These are phyloP conservation scores for Houttuynia cordata DNA, from an alignment of 164 flowering plant species.

Conservation along the genomic window DNA sequence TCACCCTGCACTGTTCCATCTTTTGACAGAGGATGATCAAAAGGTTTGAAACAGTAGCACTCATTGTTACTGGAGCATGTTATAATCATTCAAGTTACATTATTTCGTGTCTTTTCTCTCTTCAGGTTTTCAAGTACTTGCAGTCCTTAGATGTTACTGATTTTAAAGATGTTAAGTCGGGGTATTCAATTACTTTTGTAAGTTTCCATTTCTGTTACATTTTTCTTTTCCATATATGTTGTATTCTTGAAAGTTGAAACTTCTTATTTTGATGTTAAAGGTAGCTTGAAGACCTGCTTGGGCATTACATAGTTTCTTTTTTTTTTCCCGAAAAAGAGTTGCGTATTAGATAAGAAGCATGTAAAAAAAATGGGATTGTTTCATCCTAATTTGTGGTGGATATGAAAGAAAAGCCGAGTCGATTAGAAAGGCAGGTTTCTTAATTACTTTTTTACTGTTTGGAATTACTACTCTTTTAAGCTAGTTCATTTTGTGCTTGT, in stretches of 20 bases:
- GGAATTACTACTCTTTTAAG: not conserved
- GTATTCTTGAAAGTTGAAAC: no score
- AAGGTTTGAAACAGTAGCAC: conserved; percentile 34
- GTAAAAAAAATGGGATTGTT: no score
- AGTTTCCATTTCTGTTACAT: conserved; percentile 18
- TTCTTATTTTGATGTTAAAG: no score
- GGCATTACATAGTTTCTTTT: no score
- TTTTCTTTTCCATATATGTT: not conserved
- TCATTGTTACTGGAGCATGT: not conserved
- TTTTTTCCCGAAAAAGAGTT: no score
- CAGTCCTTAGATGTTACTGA: conserved; percentile 79
- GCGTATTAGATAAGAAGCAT: no score
- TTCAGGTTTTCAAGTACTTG: conserved; percentile 67
- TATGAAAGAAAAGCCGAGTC: no score
- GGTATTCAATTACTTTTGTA: conserved; percentile 77
- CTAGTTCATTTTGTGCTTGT: not conserved
- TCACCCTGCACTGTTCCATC: conserved; percentile 74
- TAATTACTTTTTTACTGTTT: no score
- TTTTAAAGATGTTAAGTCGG: conserved; percentile 70
- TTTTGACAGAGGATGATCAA: conserved; percentile 72
- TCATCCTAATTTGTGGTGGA: no score
- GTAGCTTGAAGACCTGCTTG: no score
- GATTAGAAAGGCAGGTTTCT: no score
- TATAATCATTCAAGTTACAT: not conserved
- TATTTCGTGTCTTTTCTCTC: not conserved